These are phyloP conservation scores for Fraxinus latifolia DNA, from an alignment of 305 asterid species.

Conservation along the genomic window DNA sequence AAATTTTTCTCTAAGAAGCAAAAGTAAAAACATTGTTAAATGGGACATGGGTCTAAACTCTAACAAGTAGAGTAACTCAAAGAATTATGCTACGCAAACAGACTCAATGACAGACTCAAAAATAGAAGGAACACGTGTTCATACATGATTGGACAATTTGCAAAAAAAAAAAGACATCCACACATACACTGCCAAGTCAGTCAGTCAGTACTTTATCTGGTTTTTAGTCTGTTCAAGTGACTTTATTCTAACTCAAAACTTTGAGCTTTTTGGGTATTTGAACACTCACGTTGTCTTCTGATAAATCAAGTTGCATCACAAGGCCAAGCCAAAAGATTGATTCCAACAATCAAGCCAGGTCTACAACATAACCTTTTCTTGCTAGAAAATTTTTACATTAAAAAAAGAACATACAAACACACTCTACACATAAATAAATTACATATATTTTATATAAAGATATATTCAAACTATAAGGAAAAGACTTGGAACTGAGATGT, in stretches of 20 bases:
- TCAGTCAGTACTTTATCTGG: too few species aligned
- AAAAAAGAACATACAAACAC: background rate
- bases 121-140: too few species aligned
- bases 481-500: conserved; percentile 23
- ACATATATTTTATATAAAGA: too few species aligned
- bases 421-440: background rate
- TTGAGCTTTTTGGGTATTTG: background rate
- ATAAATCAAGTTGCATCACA: background rate
- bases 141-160: too few species aligned
- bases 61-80: background rate
- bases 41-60: background rate
- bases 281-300: background rate
- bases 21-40: too few species aligned
- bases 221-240: too few species aligned
- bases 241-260: background rate
- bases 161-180: too few species aligned
- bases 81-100: too few species aligned
- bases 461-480: background rate
- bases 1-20: background rate
- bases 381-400: background rate
- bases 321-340: conserved; percentile 19
- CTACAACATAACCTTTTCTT: background rate
- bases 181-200: too few species aligned
- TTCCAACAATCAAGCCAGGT: conserved; percentile 12
- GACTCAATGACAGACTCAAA: too few species aligned